Evolutionary conservation across 805 yeast species (phyloP).

Genomic region (Saccharomycopsis sp.): DNA sequence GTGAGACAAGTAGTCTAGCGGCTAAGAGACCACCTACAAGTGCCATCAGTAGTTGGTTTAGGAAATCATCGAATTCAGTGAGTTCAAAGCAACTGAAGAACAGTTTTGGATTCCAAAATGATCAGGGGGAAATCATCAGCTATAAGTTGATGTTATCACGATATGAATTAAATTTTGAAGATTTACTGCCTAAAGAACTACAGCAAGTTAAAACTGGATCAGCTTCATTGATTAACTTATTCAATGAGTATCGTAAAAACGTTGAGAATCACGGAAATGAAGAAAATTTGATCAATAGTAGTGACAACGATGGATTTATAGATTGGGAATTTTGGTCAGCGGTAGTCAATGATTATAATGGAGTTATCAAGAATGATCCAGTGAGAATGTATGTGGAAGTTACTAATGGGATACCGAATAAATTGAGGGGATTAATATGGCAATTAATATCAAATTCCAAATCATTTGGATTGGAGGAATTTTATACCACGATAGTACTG

Average conservation of each 20-base stretch:
- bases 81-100: slow-evolving; percentile 6
- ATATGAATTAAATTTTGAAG: slow-evolving; percentile 47
- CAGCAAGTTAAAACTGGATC: slow-evolving; percentile 45
- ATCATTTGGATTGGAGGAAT: slow-evolving; percentile 52
- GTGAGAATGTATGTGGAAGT: slow-evolving; percentile 54
- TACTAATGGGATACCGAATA: slow-evolving; percentile 74
- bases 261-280: slow-evolving; percentile 20
- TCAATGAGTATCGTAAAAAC: slow-evolving; percentile 23
- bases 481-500: slow-evolving; percentile 42
- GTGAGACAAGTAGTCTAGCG: slow-evolving; percentile 10
- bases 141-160: slow-evolving; percentile 57
- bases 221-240: slow-evolving; percentile 33
- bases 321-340: slow-evolving; percentile 88
- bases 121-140: slow-evolving; percentile 23
- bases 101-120: slow-evolving; percentile 6
- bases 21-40: slow-evolving; percentile 2
- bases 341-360: slow-evolving; percentile 71
- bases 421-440: slow-evolving; percentile 87
- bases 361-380: slow-evolving; percentile 56
- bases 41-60: slow-evolving; percentile 13
- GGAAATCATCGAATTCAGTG: slow-evolving; percentile 4
- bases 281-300: slow-evolving; percentile 4
- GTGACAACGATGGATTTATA: too few relatives aligned
- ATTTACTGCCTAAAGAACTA: slow-evolving; percentile 42
- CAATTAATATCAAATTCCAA: slow-evolving; percentile 80